Evolutionary conservation across 2,329 filamentous ascomycete species (phyloP).

Genomic region (Trichophyton simii): DNA sequence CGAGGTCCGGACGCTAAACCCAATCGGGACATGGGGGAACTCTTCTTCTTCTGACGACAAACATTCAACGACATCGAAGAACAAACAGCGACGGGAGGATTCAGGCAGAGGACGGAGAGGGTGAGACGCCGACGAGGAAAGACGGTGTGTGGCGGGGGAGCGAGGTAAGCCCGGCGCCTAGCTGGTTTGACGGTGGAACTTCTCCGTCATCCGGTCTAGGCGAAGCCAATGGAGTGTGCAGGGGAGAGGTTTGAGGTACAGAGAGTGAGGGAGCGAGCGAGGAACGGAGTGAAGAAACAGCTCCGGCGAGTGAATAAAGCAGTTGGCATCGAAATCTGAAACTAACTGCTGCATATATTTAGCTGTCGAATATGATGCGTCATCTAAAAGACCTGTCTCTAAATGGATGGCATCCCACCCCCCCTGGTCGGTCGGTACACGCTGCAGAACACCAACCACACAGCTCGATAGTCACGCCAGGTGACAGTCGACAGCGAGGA

Average conservation of each 20-base stretch:
- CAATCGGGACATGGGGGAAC: neutral
- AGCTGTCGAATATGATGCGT: neutral
- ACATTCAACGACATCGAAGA: neutral
- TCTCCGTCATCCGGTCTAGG: neutral
- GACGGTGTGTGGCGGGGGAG: neutral
- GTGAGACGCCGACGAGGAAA: neutral
- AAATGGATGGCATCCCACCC: neutral
- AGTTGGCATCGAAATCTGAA: neutral
- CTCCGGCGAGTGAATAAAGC: neutral
- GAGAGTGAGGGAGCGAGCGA: neutral
- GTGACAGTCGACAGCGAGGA: neutral
- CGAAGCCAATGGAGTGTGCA: too few species aligned
- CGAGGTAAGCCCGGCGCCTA: neutral
- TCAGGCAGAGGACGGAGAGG: neutral
- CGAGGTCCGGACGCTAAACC: neutral
- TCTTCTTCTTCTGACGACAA: constrained; percentile 3
- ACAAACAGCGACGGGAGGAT: neutral
- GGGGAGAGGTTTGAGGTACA: neutral
- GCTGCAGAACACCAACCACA: neutral
- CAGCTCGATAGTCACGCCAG: neutral
- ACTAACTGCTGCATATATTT: neutral
- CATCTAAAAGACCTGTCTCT: neutral
- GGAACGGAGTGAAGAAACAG: neutral
- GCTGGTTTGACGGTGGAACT: neutral
- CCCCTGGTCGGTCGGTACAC: neutral